Base-by-base conservation (phyloP, 352 stramenopile genomes). In the Pythium biforme region DNA sequence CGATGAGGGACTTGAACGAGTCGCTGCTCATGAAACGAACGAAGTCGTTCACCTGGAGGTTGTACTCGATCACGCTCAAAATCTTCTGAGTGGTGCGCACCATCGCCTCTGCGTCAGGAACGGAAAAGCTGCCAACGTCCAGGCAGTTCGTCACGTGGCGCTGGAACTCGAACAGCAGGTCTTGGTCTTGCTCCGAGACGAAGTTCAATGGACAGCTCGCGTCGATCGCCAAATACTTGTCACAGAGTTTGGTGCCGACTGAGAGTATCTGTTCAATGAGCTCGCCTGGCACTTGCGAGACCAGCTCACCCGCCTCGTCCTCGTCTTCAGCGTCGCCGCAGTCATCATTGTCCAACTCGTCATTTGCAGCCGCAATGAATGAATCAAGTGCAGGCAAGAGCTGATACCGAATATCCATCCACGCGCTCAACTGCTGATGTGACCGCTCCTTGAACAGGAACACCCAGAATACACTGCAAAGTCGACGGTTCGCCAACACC, bases 381-480 rank as follows among this genome's bases (percentile, higher is more conserved):
- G 77, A 73, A 15, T 82, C 71, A 0, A 94, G 71, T 29, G 92
- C 45, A 19, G 86, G 86, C 27, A 90, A 34, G 4, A 95, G 53
- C 8, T 90, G 79, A 62, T 92, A 81, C 19, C 74, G 75, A 39
- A 89, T 76, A 29, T 95, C 86, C 83, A 95, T 92, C 83, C 83
- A 95, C 19, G 92, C 61, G 70, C 86, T 95, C 41, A 95, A 46
- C 34, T 89, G 82, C 47, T 90, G 74, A 52, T 95, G 86, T 5
- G 79, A 86, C 40, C 86, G 83, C 31, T 95, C 86, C 55, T 93
- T 92, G 66, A 92, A 95, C 17, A 95, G 53, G 61, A 90, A 92
- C 8, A 95, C 82, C 86, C 86, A 95, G 54, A 95, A 95, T 0
- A 95, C 78, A 46, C 86, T 93, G 57, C 86, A 95, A 15, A 95